These are phyloP conservation scores for Phalaenopsis equestris DNA, from an alignment of 106 monocot genomes.

Conservation along the genomic window DNA sequence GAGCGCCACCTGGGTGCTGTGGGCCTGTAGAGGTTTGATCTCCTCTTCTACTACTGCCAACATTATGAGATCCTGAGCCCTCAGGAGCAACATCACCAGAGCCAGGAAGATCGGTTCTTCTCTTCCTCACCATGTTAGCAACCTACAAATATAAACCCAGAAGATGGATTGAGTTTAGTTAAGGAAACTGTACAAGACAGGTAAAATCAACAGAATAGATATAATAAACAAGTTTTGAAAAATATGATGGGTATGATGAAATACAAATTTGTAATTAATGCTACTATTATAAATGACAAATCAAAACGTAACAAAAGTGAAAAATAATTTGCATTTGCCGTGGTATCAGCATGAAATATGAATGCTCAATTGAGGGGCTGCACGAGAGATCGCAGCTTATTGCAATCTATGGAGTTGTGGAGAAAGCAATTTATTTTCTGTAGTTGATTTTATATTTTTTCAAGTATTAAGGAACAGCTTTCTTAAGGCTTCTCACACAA, in stretches of 20 bases:
- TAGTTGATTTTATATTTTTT: too few species aligned
- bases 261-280: not conserved
- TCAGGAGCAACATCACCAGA: slow-evolving; percentile 26
- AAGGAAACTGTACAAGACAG: not conserved
- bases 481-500: too few species aligned
- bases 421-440: too few species aligned
- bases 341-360: not conserved
- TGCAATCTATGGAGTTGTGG: too few species aligned
- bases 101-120: slow-evolving; percentile 35
- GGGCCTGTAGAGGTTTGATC: not conserved
- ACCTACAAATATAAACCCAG: slow-evolving; percentile 17
- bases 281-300: not conserved
- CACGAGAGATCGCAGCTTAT: too few species aligned
- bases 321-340: not conserved
- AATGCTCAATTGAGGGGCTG: not conserved
- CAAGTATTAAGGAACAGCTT: too few species aligned
- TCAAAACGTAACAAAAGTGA: not conserved
- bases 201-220: not conserved
- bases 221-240: not conserved
- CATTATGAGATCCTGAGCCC: slow-evolving; percentile 20
- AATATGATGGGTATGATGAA: not conserved
- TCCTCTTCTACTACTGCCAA: slow-evolving; percentile 5
- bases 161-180: not conserved
- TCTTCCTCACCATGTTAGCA: slow-evolving; percentile 40
- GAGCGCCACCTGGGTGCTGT: not conserved